These are phyloP conservation scores for Suillus plorans DNA, from an alignment of 768 basidiomycete species.

Conservation along the genomic window DNA sequence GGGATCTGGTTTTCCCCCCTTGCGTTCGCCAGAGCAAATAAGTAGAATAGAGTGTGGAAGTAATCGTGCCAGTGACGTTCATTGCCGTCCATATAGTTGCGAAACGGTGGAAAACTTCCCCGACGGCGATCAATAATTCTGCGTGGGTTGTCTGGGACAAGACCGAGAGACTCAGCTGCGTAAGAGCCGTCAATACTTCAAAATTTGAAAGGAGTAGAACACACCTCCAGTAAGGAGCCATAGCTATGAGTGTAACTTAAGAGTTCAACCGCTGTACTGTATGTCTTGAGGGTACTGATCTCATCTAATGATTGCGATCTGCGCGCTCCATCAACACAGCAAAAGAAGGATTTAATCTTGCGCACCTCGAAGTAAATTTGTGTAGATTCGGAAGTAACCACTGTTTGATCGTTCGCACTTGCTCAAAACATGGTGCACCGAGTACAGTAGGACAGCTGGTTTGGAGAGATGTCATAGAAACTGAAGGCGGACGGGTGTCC, in stretches of 20 bases:
- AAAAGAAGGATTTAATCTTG: background rate
- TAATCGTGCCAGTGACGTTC: conserved; percentile 56
- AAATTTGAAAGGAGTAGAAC: background rate
- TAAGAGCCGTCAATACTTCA: conserved; percentile 10
- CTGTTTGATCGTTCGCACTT: conserved; percentile 64
- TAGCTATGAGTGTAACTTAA: conserved; percentile 65
- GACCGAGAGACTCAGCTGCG: conserved; percentile 51
- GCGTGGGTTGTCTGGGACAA: conserved; percentile 52
- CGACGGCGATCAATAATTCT: conserved; percentile 57
- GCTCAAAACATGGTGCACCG: conserved; percentile 67
- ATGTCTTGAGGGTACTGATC: conserved; percentile 47
- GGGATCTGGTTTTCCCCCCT: conserved; percentile 62
- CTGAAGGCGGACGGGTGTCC: conserved; percentile 20
- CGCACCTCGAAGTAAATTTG: conserved; percentile 50
- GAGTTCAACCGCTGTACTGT: conserved; percentile 56
- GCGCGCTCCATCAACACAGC: conserved; percentile 1
- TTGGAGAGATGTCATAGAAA: conserved; percentile 40
- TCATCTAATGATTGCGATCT: conserved; percentile 34
- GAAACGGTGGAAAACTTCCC: conserved; percentile 74
- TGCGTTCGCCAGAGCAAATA: conserved; percentile 64
- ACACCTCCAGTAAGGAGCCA: conserved; percentile 67
- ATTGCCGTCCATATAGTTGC: conserved; percentile 78
- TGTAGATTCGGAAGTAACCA: conserved; percentile 77
- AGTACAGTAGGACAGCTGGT: conserved; percentile 46
- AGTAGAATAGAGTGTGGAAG: conserved; percentile 57